phyloP scores from a whole-genome alignment of 768 basidiomycete genomes.

The Russula earlei region DNA sequence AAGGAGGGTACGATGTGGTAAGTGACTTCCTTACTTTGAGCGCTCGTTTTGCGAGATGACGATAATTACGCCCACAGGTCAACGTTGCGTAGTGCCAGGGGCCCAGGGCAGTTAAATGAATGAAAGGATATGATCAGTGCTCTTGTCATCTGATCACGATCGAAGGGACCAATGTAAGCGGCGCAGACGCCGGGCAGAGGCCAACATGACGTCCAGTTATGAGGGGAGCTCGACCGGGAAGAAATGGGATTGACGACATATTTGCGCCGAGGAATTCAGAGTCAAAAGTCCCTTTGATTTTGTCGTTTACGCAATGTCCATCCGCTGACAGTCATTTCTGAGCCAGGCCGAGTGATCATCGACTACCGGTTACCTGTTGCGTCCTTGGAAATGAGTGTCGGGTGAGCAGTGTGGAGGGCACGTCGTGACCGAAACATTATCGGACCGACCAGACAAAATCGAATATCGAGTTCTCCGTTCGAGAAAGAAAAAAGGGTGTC shows the following conservation, averaged over 20 bases:
- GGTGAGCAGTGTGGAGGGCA: too few species aligned
- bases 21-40: not conserved
- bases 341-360: not conserved
- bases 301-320: too few species aligned
- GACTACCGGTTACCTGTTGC: not conserved
- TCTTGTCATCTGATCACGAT: conserved; percentile 1
- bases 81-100: too few species aligned
- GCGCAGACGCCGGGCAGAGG: not conserved
- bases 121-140: too few species aligned
- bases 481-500: not conserved
- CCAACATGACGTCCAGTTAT: not conserved
- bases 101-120: too few species aligned
- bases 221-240: not conserved
- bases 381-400: conserved; percentile 1
- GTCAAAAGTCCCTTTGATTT: too few species aligned
- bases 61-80: conserved; percentile 4
- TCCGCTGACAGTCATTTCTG: not conserved
- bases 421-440: not conserved
- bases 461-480: too few species aligned
- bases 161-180: conserved; percentile 1
- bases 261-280: too few species aligned
- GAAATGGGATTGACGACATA: too few species aligned
- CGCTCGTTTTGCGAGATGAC: not conserved
- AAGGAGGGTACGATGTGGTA: not conserved
- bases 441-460: too few species aligned